phyloP scores from a whole-genome alignment of 2,329 filamentous ascomycete species.

The Fusarium nurragi region DNA sequence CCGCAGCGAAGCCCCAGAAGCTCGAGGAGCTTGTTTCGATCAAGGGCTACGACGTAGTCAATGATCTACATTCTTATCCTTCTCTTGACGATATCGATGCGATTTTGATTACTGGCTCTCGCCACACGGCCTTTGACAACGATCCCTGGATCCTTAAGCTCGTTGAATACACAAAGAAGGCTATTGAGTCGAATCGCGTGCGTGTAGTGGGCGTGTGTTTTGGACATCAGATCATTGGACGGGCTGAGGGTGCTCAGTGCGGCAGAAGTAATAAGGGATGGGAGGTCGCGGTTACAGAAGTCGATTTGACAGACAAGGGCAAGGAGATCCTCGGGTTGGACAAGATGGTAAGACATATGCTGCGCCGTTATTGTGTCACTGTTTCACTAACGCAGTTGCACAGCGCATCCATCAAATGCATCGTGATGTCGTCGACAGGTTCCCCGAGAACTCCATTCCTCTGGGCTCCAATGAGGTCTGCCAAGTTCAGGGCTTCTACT shows the following conservation, averaged over 20 bases:
- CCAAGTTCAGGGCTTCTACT: slow-evolving; percentile 56
- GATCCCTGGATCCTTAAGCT: slow-evolving; percentile 57
- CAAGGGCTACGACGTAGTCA: slow-evolving; percentile 75
- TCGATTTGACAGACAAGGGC: slow-evolving; percentile 53
- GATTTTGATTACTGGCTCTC: slow-evolving; percentile 81
- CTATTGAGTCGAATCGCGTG: slow-evolving; percentile 61
- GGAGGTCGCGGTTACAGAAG: slow-evolving; percentile 57
- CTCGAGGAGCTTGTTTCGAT: slow-evolving; percentile 64
- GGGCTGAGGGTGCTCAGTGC: slow-evolving; percentile 53
- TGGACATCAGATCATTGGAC: slow-evolving; percentile 59
- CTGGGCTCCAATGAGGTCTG: slow-evolving; percentile 55
- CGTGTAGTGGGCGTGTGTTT: slow-evolving; percentile 65
- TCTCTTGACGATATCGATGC: slow-evolving; percentile 79
- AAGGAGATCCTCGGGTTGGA: slow-evolving; percentile 52
- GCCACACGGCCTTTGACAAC: slow-evolving; percentile 59
- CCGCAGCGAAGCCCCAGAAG: slow-evolving; percentile 58
- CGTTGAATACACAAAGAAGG: slow-evolving; percentile 51
- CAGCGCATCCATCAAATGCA: slow-evolving; percentile 60
- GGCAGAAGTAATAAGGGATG: slow-evolving; percentile 54
- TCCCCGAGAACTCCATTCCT: slow-evolving; percentile 52
- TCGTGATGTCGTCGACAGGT: slow-evolving; percentile 54
- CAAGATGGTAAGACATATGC: slow-evolving; percentile 50
- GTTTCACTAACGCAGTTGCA: slow-evolving; percentile 58
- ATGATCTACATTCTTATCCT: slow-evolving; percentile 73
- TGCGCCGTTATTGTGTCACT: slow-evolving; percentile 63